phyloP scores from a whole-genome alignment of 2,329 filamentous ascomycete species.

The Ceratocystis destructans region DNA sequence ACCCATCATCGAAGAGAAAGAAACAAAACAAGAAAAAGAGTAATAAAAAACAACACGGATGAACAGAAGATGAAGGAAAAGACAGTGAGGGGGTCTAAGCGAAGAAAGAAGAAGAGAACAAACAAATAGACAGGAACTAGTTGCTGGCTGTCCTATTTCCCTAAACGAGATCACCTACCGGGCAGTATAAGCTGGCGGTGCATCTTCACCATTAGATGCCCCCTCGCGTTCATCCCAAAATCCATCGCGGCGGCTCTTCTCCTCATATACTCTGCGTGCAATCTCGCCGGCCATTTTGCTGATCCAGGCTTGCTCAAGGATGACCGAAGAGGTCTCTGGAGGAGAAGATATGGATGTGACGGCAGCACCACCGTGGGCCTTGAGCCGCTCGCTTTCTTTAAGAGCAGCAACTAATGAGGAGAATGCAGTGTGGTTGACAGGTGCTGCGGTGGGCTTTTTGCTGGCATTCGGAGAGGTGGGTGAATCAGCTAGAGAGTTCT shows the following conservation, averaged over 20 bases:
- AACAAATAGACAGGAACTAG: neutral
- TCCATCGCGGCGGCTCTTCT: slow-evolving; percentile 49
- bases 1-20: slow-evolving; percentile 7
- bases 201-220: slow-evolving; percentile 30
- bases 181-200: slow-evolving; percentile 47
- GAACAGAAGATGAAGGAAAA: neutral
- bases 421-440: slow-evolving; percentile 21
- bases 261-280: slow-evolving; percentile 71
- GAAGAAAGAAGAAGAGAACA: slow-evolving; percentile 1
- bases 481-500: neutral
- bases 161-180: slow-evolving; percentile 9
- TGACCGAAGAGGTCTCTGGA: slow-evolving; percentile 42
- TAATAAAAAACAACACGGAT: neutral
- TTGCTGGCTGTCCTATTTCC: too few species aligned
- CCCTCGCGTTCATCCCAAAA: slow-evolving; percentile 37
- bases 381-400: slow-evolving; percentile 19
- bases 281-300: slow-evolving; percentile 91
- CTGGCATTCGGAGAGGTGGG: neutral
- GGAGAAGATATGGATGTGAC: neutral
- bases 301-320: slow-evolving; percentile 73
- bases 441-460: slow-evolving; percentile 14
- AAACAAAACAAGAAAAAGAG: neutral
- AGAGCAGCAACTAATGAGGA: slow-evolving; percentile 12
- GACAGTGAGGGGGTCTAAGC: neutral
- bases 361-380: slow-evolving; percentile 20